Evolutionary conservation across 139 green algal species (phyloP).

Genomic region (Chlorella sp.): DNA sequence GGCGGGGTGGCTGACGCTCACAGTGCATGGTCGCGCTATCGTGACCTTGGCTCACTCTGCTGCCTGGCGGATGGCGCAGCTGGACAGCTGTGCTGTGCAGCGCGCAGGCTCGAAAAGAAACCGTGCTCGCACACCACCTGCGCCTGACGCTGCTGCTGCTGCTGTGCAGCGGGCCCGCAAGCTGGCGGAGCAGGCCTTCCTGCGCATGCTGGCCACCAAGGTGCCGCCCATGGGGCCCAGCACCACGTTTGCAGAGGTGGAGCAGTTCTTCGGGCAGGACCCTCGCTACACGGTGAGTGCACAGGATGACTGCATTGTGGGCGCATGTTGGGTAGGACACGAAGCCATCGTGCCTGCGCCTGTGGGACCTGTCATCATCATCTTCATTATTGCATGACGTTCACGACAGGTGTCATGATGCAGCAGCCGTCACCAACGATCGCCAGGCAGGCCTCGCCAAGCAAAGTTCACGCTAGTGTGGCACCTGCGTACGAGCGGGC

Average conservation of each 20-base stretch:
- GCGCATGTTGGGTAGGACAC: neutral
- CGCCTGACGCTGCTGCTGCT: neutral
- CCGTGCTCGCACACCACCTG: neutral
- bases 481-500: too few species aligned
- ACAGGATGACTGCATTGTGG: neutral
- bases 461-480: too few species aligned
- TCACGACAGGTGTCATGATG: neutral
- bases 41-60: neutral
- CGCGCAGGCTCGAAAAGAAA: neutral
- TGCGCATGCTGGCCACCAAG: constrained; percentile 11
- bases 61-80: neutral
- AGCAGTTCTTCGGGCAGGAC: constrained; percentile 1
- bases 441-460: too few species aligned
- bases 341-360: neutral
- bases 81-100: neutral
- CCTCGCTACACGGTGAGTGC: constrained; percentile 2
- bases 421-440: neutral
- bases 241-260: constrained; percentile 1
- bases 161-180: neutral
- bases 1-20: too few species aligned
- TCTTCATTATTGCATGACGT: neutral
- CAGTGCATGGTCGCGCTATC: neutral
- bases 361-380: neutral
- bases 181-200: constrained; percentile 2
- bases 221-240: neutral